Conservation (phyloP, 805 yeast genomes). For the Monosporozyma aquatica region DNA sequence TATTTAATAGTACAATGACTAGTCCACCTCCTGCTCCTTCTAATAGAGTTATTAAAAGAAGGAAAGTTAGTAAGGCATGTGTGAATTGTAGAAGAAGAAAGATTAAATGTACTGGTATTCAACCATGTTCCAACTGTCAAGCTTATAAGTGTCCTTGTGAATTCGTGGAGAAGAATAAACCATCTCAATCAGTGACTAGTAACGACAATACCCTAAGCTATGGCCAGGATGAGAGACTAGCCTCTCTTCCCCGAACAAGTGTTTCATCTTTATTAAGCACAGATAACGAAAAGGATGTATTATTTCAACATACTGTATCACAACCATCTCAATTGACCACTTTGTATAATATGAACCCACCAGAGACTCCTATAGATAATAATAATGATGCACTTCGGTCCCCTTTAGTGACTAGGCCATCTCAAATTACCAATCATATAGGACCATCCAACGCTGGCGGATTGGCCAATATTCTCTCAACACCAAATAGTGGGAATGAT, state of each 20-base stretch:
- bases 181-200: too few species aligned
- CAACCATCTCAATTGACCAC: background rate
- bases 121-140: slow-evolving; percentile 26
- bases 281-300: background rate
- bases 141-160: slow-evolving; percentile 24
- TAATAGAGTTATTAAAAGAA: slow-evolving; percentile 1
- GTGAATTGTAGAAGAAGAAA: slow-evolving; percentile 28
- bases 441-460: too few species aligned
- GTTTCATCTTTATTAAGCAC: background rate
- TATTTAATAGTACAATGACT: too few species aligned
- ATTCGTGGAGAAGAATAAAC: background rate
- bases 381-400: background rate
- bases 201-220: too few species aligned
- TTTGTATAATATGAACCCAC: background rate
- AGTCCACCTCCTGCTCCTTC: too few species aligned
- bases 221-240: background rate
- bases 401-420: background rate
- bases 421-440: too few species aligned
- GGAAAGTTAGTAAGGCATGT: slow-evolving; percentile 16
- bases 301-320: background rate
- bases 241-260: background rate
- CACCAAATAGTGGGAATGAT: background rate
- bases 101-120: slow-evolving; percentile 28
- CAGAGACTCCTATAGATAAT: background rate
- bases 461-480: too few species aligned